Percentiles rank a stretch among this genome's conserved stretches.
These are phyloP conservation scores for Colletotrichum liaoningense DNA, from an alignment of 2,329 filamentous ascomycete species.

Conservation along the genomic window DNA sequence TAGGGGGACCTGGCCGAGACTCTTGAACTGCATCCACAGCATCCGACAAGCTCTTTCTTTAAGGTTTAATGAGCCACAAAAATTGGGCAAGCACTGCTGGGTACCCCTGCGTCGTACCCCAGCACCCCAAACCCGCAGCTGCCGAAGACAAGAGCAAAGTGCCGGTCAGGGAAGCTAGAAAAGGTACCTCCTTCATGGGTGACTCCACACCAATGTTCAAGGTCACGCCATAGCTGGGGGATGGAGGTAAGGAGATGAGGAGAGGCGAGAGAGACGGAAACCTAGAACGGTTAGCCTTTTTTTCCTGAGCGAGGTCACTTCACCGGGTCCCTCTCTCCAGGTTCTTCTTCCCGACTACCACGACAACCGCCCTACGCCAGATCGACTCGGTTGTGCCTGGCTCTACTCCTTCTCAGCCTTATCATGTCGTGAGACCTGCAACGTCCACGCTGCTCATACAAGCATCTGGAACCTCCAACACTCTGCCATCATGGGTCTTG, in stretches of 20 bases:
- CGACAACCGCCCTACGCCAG: background rate
- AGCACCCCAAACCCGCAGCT: conserved; percentile 14
- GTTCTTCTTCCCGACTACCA: background rate
- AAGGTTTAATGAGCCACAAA: conserved; percentile 34
- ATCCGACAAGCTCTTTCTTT: background rate
- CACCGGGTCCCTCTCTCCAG: background rate
- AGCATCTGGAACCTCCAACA: background rate
- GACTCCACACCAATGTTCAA: background rate
- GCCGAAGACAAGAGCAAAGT: conserved; percentile 17
- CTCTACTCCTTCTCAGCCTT: background rate
- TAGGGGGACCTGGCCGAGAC: background rate
- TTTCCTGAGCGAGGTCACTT: background rate
- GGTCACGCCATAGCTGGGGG: conserved; percentile 7
- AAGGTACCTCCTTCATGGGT: background rate
- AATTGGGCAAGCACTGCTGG: background rate
- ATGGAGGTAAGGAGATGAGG: background rate
- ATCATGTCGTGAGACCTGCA: conserved; percentile 10
- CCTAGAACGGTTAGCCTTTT: background rate
- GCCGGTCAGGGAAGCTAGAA: background rate
- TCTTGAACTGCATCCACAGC: background rate
- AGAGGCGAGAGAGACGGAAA: background rate
- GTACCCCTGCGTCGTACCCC: conserved; percentile 1
- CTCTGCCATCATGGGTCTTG: conserved; percentile 70
- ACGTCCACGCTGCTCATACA: background rate
- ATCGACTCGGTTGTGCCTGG: background rate